Conservation (phyloP, 129 eudicot species). For the Ambrosia artemisiifolia region DNA sequence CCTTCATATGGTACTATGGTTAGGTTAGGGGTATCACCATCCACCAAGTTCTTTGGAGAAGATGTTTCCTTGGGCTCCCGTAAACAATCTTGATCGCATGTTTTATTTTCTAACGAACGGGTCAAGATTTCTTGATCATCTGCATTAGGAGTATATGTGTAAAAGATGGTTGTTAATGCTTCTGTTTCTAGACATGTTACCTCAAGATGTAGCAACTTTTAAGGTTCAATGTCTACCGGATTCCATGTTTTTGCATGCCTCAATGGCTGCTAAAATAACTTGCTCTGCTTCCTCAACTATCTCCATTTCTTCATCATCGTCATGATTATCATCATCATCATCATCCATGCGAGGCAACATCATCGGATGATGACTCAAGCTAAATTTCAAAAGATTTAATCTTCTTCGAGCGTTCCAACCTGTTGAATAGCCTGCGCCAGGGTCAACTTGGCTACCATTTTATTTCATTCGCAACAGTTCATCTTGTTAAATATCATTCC, state of each 20-base stretch:
- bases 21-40: slow-evolving; percentile 19
- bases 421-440: slow-evolving; percentile 52
- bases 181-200: no score
- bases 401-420: slow-evolving; percentile 95
- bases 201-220: no score
- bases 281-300: slow-evolving; percentile 61
- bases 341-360: slow-evolving; percentile 54
- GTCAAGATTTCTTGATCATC: slow-evolving; percentile 17
- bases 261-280: slow-evolving; percentile 31
- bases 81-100: slow-evolving; percentile 8
- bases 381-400: slow-evolving; percentile 71
- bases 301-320: slow-evolving; percentile 94
- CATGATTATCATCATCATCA: slow-evolving; percentile 67
- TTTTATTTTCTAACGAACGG: no score
- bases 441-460: slow-evolving; percentile 43
- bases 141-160: not conserved
- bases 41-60: no score
- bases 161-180: no score
- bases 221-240: slow-evolving; percentile 14
- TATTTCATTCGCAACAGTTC: slow-evolving; percentile 72
- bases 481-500: slow-evolving; percentile 42
- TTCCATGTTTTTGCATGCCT: slow-evolving; percentile 23
- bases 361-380: slow-evolving; percentile 83
- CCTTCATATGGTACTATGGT: slow-evolving; percentile 46
- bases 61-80: no score